These are phyloP conservation scores for Saccharum hybrid DNA, from an alignment of 202 grass and related monocot genomes.

Conservation along the genomic window DNA sequence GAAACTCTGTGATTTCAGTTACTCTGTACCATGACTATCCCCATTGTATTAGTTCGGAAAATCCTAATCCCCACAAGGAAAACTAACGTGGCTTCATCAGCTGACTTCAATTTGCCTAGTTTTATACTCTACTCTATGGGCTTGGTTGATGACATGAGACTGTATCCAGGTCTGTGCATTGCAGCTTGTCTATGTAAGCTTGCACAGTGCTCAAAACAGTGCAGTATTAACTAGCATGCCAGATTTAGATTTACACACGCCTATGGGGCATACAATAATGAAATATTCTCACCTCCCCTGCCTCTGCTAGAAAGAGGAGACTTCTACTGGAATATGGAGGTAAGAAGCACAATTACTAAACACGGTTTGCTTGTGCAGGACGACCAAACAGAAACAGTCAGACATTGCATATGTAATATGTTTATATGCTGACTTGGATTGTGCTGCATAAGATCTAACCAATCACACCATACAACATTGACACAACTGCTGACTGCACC, in stretches of 20 bases:
- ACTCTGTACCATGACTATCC: conserved; percentile 12
- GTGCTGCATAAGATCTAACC: not conserved
- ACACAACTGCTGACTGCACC: not conserved
- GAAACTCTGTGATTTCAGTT: not conserved
- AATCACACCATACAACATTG: not conserved
- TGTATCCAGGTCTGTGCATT: not conserved
- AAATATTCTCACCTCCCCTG: too few relatives aligned
- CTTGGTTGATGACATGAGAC: not conserved
- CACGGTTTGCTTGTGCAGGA: not conserved
- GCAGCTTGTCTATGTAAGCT: not conserved
- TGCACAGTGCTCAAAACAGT: not conserved
- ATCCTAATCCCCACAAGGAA: not conserved
- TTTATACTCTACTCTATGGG: not conserved
- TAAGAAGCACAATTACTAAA: not conserved
- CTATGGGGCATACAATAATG: too few relatives aligned
- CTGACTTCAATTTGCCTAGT: not conserved
- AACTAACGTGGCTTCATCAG: not conserved
- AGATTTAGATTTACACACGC: too few relatives aligned
- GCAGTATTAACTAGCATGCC: not conserved
- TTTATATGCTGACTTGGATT: not conserved
- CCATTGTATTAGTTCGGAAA: not conserved
- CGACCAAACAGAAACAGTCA: not conserved
- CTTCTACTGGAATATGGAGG: too few relatives aligned
- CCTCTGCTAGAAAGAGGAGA: too few relatives aligned
- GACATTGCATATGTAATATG: not conserved